A percentile compares a stretch with the other conserved stretches of the same genome.
Conservation (phyloP, 202 grass and related monocot genomes). For the Elaeis oleifera region DNA sequence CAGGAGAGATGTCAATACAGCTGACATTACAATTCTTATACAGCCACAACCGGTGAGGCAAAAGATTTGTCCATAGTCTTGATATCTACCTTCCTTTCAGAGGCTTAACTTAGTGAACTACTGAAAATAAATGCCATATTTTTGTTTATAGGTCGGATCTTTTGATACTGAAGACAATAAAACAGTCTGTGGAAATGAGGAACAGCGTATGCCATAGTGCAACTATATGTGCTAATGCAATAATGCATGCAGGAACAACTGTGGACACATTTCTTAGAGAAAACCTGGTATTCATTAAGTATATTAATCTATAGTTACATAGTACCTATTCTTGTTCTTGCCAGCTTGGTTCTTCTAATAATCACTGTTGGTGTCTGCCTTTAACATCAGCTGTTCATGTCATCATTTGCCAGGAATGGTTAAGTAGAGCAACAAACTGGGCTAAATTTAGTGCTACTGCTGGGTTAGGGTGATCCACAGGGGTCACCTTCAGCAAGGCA, state of each 20-base stretch:
- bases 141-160: slow-evolving; percentile 75
- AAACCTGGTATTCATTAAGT: slow-evolving; percentile 54
- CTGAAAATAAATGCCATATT: background rate
- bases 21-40: slow-evolving; percentile 95
- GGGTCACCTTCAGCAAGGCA: slow-evolving; percentile 96
- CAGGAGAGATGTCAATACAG: slow-evolving; percentile 87
- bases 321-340: too few species aligned
- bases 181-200: slow-evolving; percentile 99
- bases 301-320: background rate
- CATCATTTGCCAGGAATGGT: slow-evolving; percentile 66
- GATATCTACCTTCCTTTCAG: background rate
- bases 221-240: slow-evolving; percentile 93
- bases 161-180: slow-evolving; percentile 97
- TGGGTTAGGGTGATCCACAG: slow-evolving; percentile 92
- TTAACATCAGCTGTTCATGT: slow-evolving; percentile 5
- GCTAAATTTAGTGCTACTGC: slow-evolving; percentile 98
- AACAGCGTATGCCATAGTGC: slow-evolving; percentile 99
- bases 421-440: slow-evolving; percentile 99
- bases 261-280: slow-evolving; percentile 99
- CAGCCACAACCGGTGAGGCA: slow-evolving; percentile 75
- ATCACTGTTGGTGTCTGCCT: background rate
- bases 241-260: slow-evolving; percentile 99
- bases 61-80: slow-evolving; percentile 2
- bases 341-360: background rate
- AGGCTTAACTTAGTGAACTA: too few species aligned